phyloP scores from a whole-genome alignment of 208 protist genomes.

The Paratrypanosoma confusum region DNA sequence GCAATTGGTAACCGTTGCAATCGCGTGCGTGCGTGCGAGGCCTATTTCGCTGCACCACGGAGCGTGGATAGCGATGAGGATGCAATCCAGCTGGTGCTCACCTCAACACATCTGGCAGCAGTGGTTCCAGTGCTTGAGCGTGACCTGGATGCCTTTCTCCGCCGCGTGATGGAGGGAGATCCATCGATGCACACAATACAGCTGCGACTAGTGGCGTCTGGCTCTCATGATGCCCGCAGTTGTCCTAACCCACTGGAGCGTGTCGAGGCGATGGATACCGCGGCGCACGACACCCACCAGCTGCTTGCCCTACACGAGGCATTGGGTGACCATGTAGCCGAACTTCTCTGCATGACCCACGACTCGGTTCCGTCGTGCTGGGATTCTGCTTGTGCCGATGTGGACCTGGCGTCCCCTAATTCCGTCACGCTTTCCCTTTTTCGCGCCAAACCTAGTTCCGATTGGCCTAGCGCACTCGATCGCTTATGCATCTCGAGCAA shows the following conservation, averaged over 20 bases:
- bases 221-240: neutral
- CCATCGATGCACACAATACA: neutral
- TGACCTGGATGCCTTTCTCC: neutral
- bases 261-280: too few relatives aligned
- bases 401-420: too few relatives aligned
- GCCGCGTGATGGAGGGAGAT: neutral
- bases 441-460: too few relatives aligned
- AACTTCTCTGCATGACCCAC: too few relatives aligned
- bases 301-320: too few relatives aligned
- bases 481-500: too few relatives aligned
- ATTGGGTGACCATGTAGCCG: too few relatives aligned
- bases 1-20: neutral
- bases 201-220: neutral
- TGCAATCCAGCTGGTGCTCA: neutral
- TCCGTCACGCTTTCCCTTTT: too few relatives aligned
- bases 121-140: neutral
- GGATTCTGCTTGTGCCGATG: too few relatives aligned
- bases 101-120: neutral
- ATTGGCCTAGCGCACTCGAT: too few relatives aligned
- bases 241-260: neutral
- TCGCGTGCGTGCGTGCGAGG: neutral
- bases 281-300: too few relatives aligned
- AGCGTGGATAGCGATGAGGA: conserved; percentile 1
- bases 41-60: neutral
- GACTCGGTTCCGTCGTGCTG: too few relatives aligned